These are phyloP conservation scores for Parachaetomium inaequale DNA, from an alignment of 495 filamentous ascomycete species.

Conservation along the genomic window DNA sequence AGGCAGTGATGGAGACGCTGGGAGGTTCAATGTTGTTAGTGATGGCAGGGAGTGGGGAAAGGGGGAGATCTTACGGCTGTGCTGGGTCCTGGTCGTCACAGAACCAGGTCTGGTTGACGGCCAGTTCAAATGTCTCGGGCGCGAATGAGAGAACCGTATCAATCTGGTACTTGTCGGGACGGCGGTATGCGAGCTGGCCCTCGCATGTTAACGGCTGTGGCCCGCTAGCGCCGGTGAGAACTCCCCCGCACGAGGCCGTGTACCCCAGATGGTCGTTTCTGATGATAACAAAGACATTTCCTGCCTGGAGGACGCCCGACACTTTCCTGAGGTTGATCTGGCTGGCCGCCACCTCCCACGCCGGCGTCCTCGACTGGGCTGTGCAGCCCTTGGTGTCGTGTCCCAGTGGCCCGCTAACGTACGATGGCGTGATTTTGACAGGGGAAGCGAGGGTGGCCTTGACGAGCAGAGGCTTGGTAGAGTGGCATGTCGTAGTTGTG, in stretches of 20 bases:
- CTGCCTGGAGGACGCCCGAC: neutral
- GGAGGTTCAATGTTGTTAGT: neutral
- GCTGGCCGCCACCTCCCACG: constrained; percentile 16
- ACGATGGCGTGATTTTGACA: constrained; percentile 21
- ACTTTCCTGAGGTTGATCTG: constrained; percentile 14
- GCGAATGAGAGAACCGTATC: constrained; percentile 9
- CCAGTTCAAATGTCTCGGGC: constrained; percentile 6
- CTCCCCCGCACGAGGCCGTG: constrained; percentile 13
- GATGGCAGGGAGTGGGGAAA: neutral
- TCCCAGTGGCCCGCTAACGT: constrained; percentile 19
- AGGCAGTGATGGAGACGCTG: constrained; percentile 15
- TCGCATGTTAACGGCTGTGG: constrained; percentile 1
- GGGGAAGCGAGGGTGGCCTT: constrained; percentile 19
- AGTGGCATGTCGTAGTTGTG: neutral
- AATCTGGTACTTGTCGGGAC: constrained; percentile 16
- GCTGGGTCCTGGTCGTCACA: constrained; percentile 22
- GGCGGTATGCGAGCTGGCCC: constrained; percentile 4
- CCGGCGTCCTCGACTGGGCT: constrained; percentile 11
- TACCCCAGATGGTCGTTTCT: constrained; percentile 14
- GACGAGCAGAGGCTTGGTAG: constrained; percentile 14
- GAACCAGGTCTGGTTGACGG: constrained; percentile 27
- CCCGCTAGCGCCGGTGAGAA: neutral
- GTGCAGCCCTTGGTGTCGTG: constrained; percentile 27
- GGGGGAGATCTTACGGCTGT: constrained; percentile 15
- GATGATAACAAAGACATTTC: constrained; percentile 16